Evolutionary conservation across 495 filamentous ascomycete genomes (phyloP).

Genomic region (Haplographium delicatum): DNA sequence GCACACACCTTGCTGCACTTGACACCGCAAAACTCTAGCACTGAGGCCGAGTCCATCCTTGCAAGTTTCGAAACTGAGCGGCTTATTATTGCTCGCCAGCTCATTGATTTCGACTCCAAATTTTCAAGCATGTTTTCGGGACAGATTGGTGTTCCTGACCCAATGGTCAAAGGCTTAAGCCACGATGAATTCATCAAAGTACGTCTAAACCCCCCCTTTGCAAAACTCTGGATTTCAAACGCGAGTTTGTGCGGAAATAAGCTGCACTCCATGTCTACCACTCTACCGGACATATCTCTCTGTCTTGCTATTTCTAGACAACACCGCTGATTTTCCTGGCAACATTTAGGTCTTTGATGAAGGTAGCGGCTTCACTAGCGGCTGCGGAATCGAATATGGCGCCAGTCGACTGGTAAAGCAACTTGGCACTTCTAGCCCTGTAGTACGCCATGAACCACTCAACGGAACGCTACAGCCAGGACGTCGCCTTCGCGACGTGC

Average conservation of each 20-base stretch:
- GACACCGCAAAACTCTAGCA: conserved; percentile 21
- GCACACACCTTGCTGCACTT: conserved; percentile 23
- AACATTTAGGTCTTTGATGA: too few relatives aligned
- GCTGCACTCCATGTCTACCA: too few relatives aligned
- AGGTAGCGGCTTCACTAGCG: conserved; percentile 30
- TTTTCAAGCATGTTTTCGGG: conserved; percentile 32
- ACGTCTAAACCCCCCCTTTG: too few relatives aligned
- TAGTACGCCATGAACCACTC: neutral
- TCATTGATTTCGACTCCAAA: conserved; percentile 30
- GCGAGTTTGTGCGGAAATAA: too few relatives aligned
- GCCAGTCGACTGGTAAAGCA: conserved; percentile 17
- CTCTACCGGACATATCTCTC: too few relatives aligned
- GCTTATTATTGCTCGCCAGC: conserved; percentile 25
- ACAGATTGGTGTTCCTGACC: conserved; percentile 36
- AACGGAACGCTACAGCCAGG: conserved; percentile 23
- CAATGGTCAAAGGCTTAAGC: conserved; percentile 17
- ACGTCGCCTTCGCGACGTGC: conserved; percentile 27
- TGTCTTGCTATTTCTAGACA: too few relatives aligned
- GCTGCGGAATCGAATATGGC: conserved; percentile 28
- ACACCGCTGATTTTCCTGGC: too few relatives aligned
- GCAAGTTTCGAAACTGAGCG: conserved; percentile 30
- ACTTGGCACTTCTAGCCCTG: neutral
- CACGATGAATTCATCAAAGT: conserved; percentile 29
- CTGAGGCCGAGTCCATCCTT: conserved; percentile 2
- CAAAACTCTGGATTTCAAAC: too few relatives aligned